Conservation (phyloP, 2,329 filamentous ascomycete species). For the Aspergillus aculeatus region DNA sequence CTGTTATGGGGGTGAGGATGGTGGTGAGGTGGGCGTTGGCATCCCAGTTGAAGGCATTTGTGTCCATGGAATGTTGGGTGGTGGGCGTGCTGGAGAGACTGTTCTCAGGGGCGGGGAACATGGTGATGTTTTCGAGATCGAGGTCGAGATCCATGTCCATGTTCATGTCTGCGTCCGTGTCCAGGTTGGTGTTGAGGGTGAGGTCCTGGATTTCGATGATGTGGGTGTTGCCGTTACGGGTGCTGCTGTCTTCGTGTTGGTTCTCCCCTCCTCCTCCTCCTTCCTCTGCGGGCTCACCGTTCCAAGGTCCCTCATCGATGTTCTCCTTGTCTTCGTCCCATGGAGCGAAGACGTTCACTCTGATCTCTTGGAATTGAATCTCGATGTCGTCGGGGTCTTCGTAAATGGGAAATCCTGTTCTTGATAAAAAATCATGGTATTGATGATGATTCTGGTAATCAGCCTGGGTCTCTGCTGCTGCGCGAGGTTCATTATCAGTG, state of each 20-base stretch:
- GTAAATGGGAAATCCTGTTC: conserved; percentile 18
- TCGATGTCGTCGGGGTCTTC: conserved; percentile 20
- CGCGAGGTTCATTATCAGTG: background rate
- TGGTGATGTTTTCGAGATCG: no score
- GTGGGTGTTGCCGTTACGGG: no score
- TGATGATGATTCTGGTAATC: background rate
- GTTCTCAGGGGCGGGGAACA: no score
- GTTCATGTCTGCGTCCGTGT: no score
- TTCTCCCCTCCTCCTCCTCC: background rate
- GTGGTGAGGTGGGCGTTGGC: no score
- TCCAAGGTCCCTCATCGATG: background rate
- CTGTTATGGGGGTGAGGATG: no score
- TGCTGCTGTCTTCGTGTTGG: background rate
- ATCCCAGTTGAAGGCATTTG: no score
- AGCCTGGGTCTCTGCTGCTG: background rate
- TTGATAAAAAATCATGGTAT: background rate
- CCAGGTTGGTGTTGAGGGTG: no score
- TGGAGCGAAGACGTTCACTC: background rate
- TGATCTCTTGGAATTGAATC: background rate
- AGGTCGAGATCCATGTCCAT: no score
- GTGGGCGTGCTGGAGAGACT: no score
- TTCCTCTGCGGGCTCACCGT: background rate
- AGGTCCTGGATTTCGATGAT: no score
- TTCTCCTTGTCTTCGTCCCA: conserved; percentile 24
- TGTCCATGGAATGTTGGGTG: no score